Evolutionary conservation across 495 filamentous ascomycete genomes (phyloP).

Genomic region (Rusavskia elegans): DNA sequence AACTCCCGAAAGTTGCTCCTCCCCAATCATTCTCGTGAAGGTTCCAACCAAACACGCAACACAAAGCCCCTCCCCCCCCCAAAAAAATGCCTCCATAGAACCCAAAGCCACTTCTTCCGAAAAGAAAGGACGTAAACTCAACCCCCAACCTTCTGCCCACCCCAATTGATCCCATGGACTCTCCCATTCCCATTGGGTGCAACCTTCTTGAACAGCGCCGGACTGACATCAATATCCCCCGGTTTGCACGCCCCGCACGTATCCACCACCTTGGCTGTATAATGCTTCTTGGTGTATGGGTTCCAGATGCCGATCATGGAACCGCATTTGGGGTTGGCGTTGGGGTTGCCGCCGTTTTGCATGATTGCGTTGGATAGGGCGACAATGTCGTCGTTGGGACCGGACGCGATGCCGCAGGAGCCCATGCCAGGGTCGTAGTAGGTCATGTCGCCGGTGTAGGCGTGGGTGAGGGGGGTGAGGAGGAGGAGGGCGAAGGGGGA

Average conservation of each 20-base stretch:
- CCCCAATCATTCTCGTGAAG: no score
- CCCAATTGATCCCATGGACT: slow-evolving; percentile 3
- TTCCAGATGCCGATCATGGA: slow-evolving; percentile 15
- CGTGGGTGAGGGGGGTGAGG: not conserved
- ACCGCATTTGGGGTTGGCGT: slow-evolving; percentile 26
- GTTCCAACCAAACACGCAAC: no score
- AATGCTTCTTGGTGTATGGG: slow-evolving; percentile 3
- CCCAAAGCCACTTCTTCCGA: no score
- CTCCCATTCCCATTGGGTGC: slow-evolving; percentile 8
- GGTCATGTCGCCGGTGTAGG: slow-evolving; percentile 22
- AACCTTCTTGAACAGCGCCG: slow-evolving; percentile 5
- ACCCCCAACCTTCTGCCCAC: slow-evolving; percentile 3
- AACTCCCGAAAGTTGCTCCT: no score
- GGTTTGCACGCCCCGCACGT: slow-evolving; percentile 14
- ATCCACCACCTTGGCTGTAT: slow-evolving; percentile 17
- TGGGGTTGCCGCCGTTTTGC: slow-evolving; percentile 18
- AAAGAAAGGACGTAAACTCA: not conserved
- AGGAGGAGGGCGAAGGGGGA: slow-evolving; percentile 1
- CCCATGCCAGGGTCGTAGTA: slow-evolving; percentile 26
- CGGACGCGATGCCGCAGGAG: slow-evolving; percentile 21
- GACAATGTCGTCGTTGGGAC: slow-evolving; percentile 15
- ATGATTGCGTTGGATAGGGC: slow-evolving; percentile 20
- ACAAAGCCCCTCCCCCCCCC: no score
- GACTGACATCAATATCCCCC: slow-evolving; percentile 14
- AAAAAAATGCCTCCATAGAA: no score